Evolutionary conservation across 257 asterid species (phyloP).

Genomic region (Solanum commersonii): DNA sequence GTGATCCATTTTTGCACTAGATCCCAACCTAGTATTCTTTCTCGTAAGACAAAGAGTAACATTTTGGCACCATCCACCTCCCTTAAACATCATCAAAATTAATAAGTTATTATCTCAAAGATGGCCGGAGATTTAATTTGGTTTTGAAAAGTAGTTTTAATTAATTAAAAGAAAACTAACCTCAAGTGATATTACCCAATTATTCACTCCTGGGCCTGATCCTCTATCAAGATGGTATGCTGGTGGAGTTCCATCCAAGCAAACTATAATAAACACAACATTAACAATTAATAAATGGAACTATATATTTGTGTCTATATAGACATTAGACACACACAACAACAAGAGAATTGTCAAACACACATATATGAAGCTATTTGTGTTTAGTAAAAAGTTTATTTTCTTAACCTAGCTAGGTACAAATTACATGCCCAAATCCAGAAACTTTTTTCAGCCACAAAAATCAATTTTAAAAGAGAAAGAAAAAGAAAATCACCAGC

Average conservation of each 20-base stretch:
- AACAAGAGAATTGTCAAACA: background rate
- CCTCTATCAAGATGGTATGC: constrained; percentile 15
- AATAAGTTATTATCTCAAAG: background rate
- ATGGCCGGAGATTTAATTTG: no score
- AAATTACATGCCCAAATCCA: background rate
- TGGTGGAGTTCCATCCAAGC: constrained; percentile 10
- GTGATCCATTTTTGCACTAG: background rate
- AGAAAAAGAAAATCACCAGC: constrained; percentile 12
- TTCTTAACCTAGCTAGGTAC: background rate
- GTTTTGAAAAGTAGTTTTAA: no score
- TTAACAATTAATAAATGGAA: background rate
- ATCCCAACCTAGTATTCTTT: background rate
- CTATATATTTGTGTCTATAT: background rate
- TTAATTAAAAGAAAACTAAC: background rate
- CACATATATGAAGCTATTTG: no score
- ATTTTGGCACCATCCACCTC: constrained; percentile 5
- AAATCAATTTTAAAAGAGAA: background rate
- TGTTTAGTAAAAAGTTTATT: background rate
- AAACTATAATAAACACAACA: background rate
- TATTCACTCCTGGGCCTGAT: background rate
- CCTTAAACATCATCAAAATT: background rate
- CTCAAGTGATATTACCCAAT: constrained; percentile 4
- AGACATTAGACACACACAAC: background rate
- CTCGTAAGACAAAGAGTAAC: background rate
- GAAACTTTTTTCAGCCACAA: background rate